phyloP scores from a whole-genome alignment of 805 yeast species.

The Yamadazyma olivae region DNA sequence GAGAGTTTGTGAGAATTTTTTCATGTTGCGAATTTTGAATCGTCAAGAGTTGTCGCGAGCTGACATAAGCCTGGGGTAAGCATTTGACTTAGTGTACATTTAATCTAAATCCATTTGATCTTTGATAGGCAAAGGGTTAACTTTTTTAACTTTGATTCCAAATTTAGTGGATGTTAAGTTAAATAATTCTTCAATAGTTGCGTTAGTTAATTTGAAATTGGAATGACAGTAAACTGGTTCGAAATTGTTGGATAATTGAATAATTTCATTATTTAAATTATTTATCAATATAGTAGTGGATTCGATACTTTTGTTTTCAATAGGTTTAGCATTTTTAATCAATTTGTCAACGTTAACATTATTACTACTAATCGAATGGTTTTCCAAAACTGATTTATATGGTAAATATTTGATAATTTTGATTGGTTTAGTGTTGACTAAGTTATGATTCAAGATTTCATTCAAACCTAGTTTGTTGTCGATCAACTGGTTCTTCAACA shows the following conservation, averaged over 20 bases:
- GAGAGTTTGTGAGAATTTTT: background rate
- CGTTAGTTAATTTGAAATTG: conserved; percentile 52
- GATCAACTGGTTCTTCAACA: conserved; percentile 53
- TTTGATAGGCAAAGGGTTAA: conserved; percentile 37
- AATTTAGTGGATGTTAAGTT: conserved; percentile 63
- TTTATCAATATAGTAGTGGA: conserved; percentile 61
- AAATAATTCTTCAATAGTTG: conserved; percentile 31
- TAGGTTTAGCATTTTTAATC: conserved; percentile 39
- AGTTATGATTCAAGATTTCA: conserved; percentile 77
- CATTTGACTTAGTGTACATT: background rate
- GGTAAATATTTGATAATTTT: conserved; percentile 73
- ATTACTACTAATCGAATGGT: conserved; percentile 65
- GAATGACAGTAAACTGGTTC: conserved; percentile 90
- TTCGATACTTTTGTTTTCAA: conserved; percentile 74
- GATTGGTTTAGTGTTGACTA: conserved; percentile 72
- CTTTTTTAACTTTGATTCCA: conserved; percentile 62
- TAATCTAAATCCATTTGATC: conserved; percentile 13
- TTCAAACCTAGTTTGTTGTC: conserved; percentile 70
- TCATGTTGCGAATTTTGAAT: background rate
- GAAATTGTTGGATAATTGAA: conserved; percentile 72
- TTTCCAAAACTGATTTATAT: conserved; percentile 61
- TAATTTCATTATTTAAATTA: conserved; percentile 48
- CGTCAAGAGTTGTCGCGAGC: too few species aligned
- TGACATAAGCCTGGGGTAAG: too few species aligned
- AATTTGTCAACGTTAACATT: conserved; percentile 67